Base-by-base conservation (phyloP, 192 early-diverging fungal genomes). In the Coemansia sp. region DNA sequence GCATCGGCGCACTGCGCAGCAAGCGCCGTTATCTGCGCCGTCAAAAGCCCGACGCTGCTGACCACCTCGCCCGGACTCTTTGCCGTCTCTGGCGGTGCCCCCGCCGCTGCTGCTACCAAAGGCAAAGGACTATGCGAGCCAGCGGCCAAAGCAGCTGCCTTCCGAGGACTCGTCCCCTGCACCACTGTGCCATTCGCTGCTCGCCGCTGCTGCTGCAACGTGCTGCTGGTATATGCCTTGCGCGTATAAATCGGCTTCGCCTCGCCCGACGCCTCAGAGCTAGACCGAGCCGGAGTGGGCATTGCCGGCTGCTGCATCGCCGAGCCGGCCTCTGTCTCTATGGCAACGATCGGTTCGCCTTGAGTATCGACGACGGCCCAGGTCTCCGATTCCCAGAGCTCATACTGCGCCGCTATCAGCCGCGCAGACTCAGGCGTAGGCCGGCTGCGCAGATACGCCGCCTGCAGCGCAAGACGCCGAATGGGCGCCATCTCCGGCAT, bases 381-480 rank as follows among this genome's bases (percentile, higher is more conserved):
- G 14, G 66, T 19, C 32, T 71, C 72, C 8, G 68, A 64, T 57
- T 72, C 69, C 71, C 72, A 72, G 14, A 69, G 49, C 71, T 82
- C 74, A 61, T 87, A 86, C 60, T 90, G 86, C 49, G 74, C 73
- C 25, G 85, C 72, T 19, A 91, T 81, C 16, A 84, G 67, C 27
- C 71, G 50, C 19, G 83, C 82, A 0, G 80, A 74, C 14, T 83
- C 87, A 8, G 65, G 34, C 4, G 82, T 74, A n/a, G 85, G 64
- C 28, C 83, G 75, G 20, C 84, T 72, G 20, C 85, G 87, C 61
- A 91, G 74, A 28, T 76, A 82, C 46, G 85, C 78, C 0, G 88
- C 89, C 72, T 91, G 89, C 34, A 85, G 63, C 11, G 89, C 83
- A 19, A 88, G 75, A 24, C 81, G 58, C 63, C 75, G 78, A 0